A percentile compares a stretch with the other conserved stretches of the same genome.
Conservation (phyloP, 2,329 filamentous ascomycete genomes). For the Fusarium metavorans region DNA sequence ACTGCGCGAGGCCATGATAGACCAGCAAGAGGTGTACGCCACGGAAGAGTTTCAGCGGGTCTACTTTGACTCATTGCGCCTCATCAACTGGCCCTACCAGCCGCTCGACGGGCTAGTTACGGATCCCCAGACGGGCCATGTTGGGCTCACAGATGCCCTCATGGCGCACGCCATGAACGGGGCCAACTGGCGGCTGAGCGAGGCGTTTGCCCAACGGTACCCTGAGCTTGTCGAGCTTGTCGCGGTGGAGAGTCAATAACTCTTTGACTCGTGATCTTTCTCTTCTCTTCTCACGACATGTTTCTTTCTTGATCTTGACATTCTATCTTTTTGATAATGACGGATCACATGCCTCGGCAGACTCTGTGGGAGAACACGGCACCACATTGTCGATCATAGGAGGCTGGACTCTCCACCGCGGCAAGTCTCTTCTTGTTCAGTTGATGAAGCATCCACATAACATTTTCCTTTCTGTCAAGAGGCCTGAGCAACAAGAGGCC, state of each 20-base stretch:
- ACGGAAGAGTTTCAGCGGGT: constrained; percentile 52
- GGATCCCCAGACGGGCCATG: constrained; percentile 35
- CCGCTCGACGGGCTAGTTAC: constrained; percentile 32
- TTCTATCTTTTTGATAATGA: constrained; percentile 21
- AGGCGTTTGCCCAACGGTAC: constrained; percentile 30
- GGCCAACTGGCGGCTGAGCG: constrained; percentile 29
- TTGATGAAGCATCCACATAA: constrained; percentile 20
- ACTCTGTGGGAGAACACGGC: constrained; percentile 37
- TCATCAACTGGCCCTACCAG: constrained; percentile 51
- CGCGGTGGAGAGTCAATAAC: constrained; percentile 10
- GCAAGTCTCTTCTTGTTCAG: constrained; percentile 22
- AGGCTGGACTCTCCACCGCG: constrained; percentile 23
- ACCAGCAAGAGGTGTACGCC: constrained; percentile 51
- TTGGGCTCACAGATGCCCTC: constrained; percentile 35
- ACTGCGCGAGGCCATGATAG: constrained; percentile 51
- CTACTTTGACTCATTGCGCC: constrained; percentile 49
- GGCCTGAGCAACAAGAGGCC: constrained; percentile 9
- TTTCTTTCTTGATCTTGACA: constrained; percentile 6
- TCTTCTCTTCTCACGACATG: constrained; percentile 9
- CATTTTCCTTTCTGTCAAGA: neutral
- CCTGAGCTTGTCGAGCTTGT: constrained; percentile 33
- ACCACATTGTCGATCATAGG: constrained; percentile 38
- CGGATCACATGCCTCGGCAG: constrained; percentile 27
- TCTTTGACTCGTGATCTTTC: neutral
- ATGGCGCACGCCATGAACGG: constrained; percentile 35